These are phyloP conservation scores for Podila clonocystis DNA, from an alignment of 192 early-diverging fungal species.

Conservation along the genomic window DNA sequence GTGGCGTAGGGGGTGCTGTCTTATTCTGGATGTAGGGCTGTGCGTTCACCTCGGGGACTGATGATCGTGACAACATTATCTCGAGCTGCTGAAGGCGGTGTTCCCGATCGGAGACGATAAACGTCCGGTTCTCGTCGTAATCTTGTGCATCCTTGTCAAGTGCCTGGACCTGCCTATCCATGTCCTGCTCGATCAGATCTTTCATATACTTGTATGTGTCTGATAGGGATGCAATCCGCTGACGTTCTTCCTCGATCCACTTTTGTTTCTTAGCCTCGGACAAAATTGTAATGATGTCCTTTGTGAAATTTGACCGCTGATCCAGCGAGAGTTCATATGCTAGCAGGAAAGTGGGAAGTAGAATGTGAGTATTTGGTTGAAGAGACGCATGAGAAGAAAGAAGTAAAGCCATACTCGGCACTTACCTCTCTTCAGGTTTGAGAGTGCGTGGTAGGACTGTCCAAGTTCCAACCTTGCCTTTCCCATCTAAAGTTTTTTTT, in stretches of 20 bases:
- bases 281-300: conserved; percentile 71
- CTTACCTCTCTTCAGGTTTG: conserved; percentile 54
- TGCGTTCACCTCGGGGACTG: conserved; percentile 39
- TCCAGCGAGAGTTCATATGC: conserved; percentile 72
- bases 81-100: conserved; percentile 36
- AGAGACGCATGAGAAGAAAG: not conserved
- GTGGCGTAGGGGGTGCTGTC: conserved; percentile 42
- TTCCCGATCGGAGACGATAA: conserved; percentile 22
- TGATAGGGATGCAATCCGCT: conserved; percentile 62
- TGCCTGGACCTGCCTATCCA: conserved; percentile 47
- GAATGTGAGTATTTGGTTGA: not conserved
- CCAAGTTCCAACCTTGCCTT: conserved; percentile 54
- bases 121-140: conserved; percentile 15
- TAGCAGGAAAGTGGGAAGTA: conserved; percentile 16
- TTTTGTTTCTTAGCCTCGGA: conserved; percentile 71
- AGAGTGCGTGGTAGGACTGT: conserved; percentile 58
- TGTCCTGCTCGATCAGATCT: conserved; percentile 68
- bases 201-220: conserved; percentile 73
- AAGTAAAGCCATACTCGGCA: not conserved
- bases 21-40: conserved; percentile 63
- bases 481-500: conserved; percentile 24
- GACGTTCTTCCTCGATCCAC: conserved; percentile 72
- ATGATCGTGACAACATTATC: conserved; percentile 53
- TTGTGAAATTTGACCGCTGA: conserved; percentile 64
- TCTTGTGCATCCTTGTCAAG: conserved; percentile 21